A percentile compares a stretch with the other conserved stretches of the same genome.
These are phyloP conservation scores for Acanthamoeba royreba DNA, from an alignment of 208 protist species.

Conservation along the genomic window DNA sequence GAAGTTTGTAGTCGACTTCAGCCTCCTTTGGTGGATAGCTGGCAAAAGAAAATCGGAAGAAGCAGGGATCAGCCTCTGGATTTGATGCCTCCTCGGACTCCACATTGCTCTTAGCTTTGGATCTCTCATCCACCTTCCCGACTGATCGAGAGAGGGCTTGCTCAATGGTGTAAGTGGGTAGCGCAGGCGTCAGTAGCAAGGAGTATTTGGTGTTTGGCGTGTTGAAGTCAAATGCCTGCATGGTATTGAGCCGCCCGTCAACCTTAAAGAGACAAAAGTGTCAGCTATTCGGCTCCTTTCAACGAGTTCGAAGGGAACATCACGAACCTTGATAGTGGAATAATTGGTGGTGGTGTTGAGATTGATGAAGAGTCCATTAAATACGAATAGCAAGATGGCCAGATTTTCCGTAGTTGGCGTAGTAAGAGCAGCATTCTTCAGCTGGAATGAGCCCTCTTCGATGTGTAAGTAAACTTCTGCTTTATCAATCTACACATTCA, in stretches of 20 bases:
- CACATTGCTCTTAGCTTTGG: not conserved
- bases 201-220: slow-evolving; percentile 26
- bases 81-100: not conserved
- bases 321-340: not conserved
- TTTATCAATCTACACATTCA: not conserved
- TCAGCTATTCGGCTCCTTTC: not conserved
- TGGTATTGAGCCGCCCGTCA: not conserved
- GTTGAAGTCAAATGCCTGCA: slow-evolving; percentile 19
- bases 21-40: not conserved
- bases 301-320: not conserved
- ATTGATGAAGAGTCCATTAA: not conserved
- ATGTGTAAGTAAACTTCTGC: not conserved
- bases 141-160: not conserved
- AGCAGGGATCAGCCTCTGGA: not conserved
- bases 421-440: not conserved
- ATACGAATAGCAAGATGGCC: not conserved
- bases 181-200: not conserved
- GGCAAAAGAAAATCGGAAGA: slow-evolving; percentile 14
- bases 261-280: not conserved
- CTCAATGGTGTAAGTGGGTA: not conserved
- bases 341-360: not conserved
- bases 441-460: not conserved
- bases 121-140: not conserved
- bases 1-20: not conserved
- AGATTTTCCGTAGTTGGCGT: not conserved